A percentile compares a stretch with the other conserved stretches of the same genome.
Evolutionary conservation across 2,329 filamentous ascomycete species (phyloP).

Genomic region (Grosmannia clavigera): DNA sequence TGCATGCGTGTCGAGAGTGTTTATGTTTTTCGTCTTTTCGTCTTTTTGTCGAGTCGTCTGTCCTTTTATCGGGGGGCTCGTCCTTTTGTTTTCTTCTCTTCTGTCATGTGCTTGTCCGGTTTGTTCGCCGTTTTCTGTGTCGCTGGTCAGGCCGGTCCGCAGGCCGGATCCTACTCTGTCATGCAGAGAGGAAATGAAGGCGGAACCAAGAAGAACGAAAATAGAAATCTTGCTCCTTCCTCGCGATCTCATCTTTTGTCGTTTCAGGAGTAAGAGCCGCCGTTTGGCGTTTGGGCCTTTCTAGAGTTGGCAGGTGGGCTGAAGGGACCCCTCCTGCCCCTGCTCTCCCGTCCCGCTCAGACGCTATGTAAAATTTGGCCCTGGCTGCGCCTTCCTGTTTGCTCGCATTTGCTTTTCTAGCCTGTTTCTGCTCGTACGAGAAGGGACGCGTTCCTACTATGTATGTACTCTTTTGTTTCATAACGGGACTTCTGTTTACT

Average conservation of each 20-base stretch:
- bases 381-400: not conserved
- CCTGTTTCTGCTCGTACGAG: not conserved
- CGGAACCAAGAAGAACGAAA: not conserved
- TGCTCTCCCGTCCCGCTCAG: not conserved
- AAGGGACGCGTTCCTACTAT: not conserved
- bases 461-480: not conserved
- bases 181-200: not conserved
- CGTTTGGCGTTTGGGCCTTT: not conserved
- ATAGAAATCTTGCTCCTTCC: not conserved
- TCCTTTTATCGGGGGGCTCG: no score
- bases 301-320: conserved; percentile 5
- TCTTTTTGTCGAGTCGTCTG: not conserved
- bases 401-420: not conserved
- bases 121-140: not conserved
- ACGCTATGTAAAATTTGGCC: not conserved
- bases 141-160: not conserved
- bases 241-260: not conserved
- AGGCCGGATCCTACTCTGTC: not conserved
- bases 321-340: not conserved
- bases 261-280: not conserved
- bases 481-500: not conserved
- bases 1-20: not conserved
- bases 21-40: not conserved
- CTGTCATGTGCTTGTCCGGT: not conserved
- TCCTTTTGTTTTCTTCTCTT: no score